These are phyloP conservation scores for Calycina herbarum DNA, from an alignment of 2,329 filamentous ascomycete genomes.

Conservation along the genomic window DNA sequence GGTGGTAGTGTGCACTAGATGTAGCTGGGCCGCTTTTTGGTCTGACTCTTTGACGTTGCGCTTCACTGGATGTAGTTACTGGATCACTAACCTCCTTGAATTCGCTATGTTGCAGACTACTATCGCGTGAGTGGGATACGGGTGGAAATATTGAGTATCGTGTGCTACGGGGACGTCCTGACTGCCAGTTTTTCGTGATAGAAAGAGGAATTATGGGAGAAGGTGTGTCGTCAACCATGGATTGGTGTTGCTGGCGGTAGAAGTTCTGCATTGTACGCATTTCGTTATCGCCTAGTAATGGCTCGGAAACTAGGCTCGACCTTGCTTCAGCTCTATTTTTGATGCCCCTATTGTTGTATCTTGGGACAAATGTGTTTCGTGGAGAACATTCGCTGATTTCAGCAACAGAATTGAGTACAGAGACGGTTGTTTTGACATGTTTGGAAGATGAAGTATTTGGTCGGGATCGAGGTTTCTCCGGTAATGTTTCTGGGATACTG, in stretches of 20 bases:
- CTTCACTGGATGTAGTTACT: not conserved
- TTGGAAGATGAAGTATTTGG: not conserved
- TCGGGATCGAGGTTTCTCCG: slow-evolving; percentile 38
- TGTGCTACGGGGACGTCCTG: slow-evolving; percentile 19
- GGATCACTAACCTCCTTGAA: too few species aligned
- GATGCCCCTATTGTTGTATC: not conserved
- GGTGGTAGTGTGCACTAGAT: not conserved
- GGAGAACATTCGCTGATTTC: slow-evolving; percentile 39
- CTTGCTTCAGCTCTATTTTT: not conserved
- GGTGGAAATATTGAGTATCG: not conserved
- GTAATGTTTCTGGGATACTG: slow-evolving; percentile 48
- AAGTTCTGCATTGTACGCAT: slow-evolving; percentile 15
- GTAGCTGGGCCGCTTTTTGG: slow-evolving; percentile 10
- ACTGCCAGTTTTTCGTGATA: not conserved
- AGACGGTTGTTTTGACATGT: not conserved
- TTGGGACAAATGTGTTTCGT: not conserved
- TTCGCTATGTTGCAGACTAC: not conserved
- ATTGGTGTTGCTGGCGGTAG: slow-evolving; percentile 13
- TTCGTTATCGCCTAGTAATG: slow-evolving; percentile 9
- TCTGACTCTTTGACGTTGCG: slow-evolving; percentile 11
- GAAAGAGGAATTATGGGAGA: slow-evolving; percentile 9
- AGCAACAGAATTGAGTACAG: slow-evolving; percentile 38
- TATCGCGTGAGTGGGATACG: not conserved
- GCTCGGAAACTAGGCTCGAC: not conserved
- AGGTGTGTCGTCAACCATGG: not conserved